A percentile compares a stretch with the other conserved stretches of the same genome.
Evolutionary conservation across 1,139 yeast genomes (phyloP).

Genomic region (Yamadazyma oceani): DNA sequence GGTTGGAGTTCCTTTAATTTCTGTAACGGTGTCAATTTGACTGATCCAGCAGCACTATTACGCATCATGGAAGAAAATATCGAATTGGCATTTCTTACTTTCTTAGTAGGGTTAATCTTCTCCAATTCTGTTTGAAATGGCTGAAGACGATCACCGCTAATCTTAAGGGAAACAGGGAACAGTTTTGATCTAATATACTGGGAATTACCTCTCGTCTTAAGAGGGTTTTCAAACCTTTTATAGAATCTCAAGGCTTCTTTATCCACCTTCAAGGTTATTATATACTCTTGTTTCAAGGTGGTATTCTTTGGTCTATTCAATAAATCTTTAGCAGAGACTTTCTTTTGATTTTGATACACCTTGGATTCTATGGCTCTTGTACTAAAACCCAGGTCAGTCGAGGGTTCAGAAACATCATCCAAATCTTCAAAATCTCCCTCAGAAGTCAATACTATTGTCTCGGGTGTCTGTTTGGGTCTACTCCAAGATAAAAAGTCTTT

Average conservation of each 20-base stretch:
- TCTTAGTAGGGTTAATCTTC: conserved; percentile 3
- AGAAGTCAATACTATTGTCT: not conserved
- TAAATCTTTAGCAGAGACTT: conserved; percentile 25
- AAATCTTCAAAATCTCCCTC: not conserved
- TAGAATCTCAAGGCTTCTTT: conserved; percentile 26
- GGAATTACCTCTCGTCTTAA: conserved; percentile 23
- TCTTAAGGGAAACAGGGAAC: conserved; percentile 19
- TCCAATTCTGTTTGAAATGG: conserved; percentile 7
- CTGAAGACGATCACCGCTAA: conserved; percentile 14
- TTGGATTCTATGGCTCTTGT: conserved; percentile 19
- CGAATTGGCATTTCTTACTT: conserved; percentile 14
- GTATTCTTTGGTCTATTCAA: conserved; percentile 6
- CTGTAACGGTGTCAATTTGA: conserved; percentile 24
- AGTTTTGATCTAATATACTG: conserved; percentile 7
- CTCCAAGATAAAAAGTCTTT: conserved; percentile 25
- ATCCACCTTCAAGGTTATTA: conserved; percentile 29
- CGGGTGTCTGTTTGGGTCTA: conserved; percentile 3
- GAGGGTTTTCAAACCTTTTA: conserved; percentile 30
- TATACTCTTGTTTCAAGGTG: conserved; percentile 11
- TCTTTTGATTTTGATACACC: conserved; percentile 20
- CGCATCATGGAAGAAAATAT: conserved; percentile 30
- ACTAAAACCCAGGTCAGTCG: conserved; percentile 1
- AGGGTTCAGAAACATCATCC: not conserved
- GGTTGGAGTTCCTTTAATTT: conserved; percentile 25
- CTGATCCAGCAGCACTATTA: conserved; percentile 19